Evolutionary conservation across 2,329 filamentous ascomycete species (phyloP).

Genomic region (Fusarium brachygibbosum): DNA sequence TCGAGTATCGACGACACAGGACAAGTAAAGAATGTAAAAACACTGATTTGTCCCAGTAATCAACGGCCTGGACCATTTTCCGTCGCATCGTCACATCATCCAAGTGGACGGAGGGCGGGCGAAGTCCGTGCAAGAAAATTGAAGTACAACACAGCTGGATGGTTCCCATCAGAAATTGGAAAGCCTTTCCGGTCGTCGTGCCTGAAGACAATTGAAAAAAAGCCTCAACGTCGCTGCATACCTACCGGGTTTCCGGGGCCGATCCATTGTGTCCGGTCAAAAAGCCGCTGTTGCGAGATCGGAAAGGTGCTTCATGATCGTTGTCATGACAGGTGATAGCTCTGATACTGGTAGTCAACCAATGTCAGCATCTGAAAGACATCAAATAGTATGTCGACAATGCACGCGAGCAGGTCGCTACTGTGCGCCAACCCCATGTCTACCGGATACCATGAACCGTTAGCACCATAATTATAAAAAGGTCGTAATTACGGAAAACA

Average conservation of each 20-base stretch:
- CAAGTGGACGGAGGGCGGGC: slow-evolving; percentile 8
- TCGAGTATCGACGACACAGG: slow-evolving; percentile 10
- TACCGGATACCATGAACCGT: slow-evolving; percentile 10
- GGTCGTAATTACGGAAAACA: slow-evolving; percentile 20
- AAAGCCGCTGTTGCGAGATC: slow-evolving; percentile 33
- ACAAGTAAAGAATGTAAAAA: slow-evolving; percentile 7
- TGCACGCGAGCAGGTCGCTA: not conserved
- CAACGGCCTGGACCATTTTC: slow-evolving; percentile 29
- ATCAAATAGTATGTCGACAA: not conserved
- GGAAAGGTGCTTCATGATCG: slow-evolving; percentile 13
- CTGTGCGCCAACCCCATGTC: not conserved
- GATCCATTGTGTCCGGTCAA: slow-evolving; percentile 11
- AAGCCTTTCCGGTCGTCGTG: not conserved
- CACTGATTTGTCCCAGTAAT: slow-evolving; percentile 10
- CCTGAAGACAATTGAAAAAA: slow-evolving; percentile 17
- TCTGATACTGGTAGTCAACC: slow-evolving; percentile 2
- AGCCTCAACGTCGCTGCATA: slow-evolving; percentile 40
- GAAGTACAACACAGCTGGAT: not conserved
- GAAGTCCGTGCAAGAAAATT: slow-evolving; percentile 7
- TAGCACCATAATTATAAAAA: slow-evolving; percentile 3
- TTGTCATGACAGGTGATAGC: slow-evolving; percentile 12
- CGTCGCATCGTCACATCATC: slow-evolving; percentile 1
- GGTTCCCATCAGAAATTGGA: slow-evolving; percentile 8
- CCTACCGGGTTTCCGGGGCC: slow-evolving; percentile 10
- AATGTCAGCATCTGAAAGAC: slow-evolving; percentile 12